Evolutionary conservation across 345 rosid species (phyloP).

Genomic region (Melaleuca quinquenervia): DNA sequence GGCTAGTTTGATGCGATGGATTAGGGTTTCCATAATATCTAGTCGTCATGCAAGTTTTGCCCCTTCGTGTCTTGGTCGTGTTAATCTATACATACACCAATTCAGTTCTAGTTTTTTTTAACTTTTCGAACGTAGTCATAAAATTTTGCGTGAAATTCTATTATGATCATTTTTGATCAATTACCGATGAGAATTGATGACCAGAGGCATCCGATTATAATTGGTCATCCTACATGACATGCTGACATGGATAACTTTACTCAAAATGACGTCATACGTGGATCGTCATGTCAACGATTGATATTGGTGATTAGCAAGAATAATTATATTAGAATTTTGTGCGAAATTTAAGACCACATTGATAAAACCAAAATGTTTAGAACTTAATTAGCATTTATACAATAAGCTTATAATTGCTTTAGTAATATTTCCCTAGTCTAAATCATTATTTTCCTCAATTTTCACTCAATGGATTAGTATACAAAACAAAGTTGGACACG

Average conservation of each 20-base stretch:
- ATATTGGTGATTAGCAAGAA: background rate
- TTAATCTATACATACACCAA: background rate
- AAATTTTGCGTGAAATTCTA: no score
- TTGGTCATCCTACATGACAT: accelerated
- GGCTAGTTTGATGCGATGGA: background rate
- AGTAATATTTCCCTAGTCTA: no score
- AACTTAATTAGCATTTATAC: background rate
- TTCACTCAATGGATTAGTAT: background rate
- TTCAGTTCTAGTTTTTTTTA: background rate
- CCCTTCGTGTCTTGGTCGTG: background rate
- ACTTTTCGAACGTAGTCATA: no score
- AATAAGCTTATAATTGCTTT: no score
- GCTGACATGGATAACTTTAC: background rate
- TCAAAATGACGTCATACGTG: accelerated
- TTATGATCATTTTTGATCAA: background rate
- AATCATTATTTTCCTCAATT: no score
- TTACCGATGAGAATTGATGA: background rate
- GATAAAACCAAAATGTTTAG: accelerated
- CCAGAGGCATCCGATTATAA: background rate
- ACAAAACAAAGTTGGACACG: background rate
- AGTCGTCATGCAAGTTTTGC: background rate
- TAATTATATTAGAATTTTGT: background rate
- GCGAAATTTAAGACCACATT: background rate
- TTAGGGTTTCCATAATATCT: background rate
- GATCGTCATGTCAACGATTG: background rate